Base-by-base conservation (phyloP, 352 stramenopile species). In the Phytophthora palmivora region DNA sequence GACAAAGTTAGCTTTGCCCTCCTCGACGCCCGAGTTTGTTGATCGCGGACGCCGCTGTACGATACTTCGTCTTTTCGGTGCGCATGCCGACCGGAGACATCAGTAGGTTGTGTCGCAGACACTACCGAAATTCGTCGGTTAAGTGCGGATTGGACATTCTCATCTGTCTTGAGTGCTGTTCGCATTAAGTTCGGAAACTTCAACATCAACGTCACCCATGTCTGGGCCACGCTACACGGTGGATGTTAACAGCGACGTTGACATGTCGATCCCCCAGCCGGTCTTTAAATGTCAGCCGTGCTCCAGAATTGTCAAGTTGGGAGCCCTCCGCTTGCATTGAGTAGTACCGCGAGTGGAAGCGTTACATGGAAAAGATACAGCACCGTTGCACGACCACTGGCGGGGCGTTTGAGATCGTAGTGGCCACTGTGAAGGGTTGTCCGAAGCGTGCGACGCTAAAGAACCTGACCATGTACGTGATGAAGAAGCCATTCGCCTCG, bases 381-480 rank as follows among this genome's bases (percentile, higher is more conserved):
- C 26, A 32, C 26, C 26, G 26, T 8, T 32, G 26, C 26, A 43
- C 43, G 4, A 51, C 33, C 10, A 66, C 22, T 6, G 48, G 49
- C 22, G 50, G 62, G 50, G 44, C 51, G 41, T 54, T 32, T 16
- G 59, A 62, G 24, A 47, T 49, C 14, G 54, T 67, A 5, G 49
- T 46, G 18, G 49, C 34, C 7, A 61, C 36, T 4, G 39, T 67
- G 9, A 67, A 67, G 36, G 43, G 44, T 3, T 43, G 28, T 43
- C 28, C 48, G 1, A 46, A 49, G 15, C 33, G 39, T 0, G n/a
- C 26, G 16, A 47, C 49, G 0, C 19, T 67, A n/a, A 37, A 55
- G 21, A 59, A 54, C 16, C 24, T 54, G 36, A 32, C 49, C 14
- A 39, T 22, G 4, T 60, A 60, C 22, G 48, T 56, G 14, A 8